phyloP scores from a whole-genome alignment of 768 basidiomycete genomes.

The Exsudoporus frostii region DNA sequence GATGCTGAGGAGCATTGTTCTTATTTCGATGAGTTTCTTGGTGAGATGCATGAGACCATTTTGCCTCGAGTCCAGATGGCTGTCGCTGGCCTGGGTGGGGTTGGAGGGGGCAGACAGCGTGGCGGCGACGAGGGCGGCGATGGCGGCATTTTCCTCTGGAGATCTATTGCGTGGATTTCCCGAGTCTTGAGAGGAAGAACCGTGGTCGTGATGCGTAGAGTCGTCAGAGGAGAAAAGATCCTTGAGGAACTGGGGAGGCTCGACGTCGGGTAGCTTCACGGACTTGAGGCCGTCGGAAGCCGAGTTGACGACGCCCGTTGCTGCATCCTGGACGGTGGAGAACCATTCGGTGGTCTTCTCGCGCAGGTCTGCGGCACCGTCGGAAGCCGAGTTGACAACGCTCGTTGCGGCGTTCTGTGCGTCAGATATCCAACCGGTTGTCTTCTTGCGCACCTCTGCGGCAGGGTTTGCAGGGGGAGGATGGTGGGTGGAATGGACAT shows the following conservation, averaged over 20 bases:
- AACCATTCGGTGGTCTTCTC: constrained; percentile 68
- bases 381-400: constrained; percentile 69
- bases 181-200: constrained; percentile 35
- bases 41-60: constrained; percentile 94
- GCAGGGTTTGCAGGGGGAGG: background rate
- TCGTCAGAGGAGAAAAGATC: constrained; percentile 45
- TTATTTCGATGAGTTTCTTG: constrained; percentile 91
- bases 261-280: constrained; percentile 43
- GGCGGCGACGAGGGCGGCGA: constrained; percentile 75
- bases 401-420: constrained; percentile 62
- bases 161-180: constrained; percentile 41
- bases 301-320: constrained; percentile 56
- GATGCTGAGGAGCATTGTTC: constrained; percentile 90
- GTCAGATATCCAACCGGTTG: constrained; percentile 60
- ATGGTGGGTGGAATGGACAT: constrained; percentile 17
- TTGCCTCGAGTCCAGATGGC: constrained; percentile 45
- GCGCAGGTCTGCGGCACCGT: constrained; percentile 60
- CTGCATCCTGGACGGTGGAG: constrained; percentile 60
- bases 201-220: constrained; percentile 31
- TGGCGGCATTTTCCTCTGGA: constrained; percentile 53
- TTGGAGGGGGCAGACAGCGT: constrained; percentile 77
- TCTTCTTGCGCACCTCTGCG: constrained; percentile 70
- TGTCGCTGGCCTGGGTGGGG: constrained; percentile 32
- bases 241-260: constrained; percentile 65
- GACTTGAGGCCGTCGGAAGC: constrained; percentile 68